phyloP scores from a whole-genome alignment of 331 rosid genomes.

The Quercus phellos region DNA sequence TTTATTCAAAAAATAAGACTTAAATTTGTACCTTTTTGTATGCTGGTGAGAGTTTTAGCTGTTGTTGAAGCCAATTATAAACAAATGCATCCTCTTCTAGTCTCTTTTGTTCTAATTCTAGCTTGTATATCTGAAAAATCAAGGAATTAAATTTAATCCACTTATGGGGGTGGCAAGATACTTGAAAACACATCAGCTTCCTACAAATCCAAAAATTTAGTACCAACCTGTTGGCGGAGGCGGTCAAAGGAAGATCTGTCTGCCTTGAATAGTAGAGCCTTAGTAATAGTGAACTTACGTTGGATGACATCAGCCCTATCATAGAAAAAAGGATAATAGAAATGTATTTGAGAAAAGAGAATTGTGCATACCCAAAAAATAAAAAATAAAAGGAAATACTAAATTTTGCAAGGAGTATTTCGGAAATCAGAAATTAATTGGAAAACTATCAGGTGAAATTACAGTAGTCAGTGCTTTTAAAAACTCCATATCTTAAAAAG shows the following conservation, averaged over 20 bases:
- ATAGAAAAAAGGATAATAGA: constrained; percentile 6
- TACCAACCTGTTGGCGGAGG: constrained; percentile 75
- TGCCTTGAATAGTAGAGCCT: constrained; percentile 76
- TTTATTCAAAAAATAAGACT: not conserved
- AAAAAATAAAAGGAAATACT: not conserved
- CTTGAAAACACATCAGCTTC: not conserved
- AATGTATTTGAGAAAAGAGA: constrained; percentile 18
- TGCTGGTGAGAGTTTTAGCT: constrained; percentile 89
- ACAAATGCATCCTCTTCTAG: constrained; percentile 90
- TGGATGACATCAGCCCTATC: constrained; percentile 72
- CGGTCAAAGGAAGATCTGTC: constrained; percentile 82
- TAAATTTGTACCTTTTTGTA: constrained; percentile 64
- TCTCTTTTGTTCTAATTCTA: constrained; percentile 76
- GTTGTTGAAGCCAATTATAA: constrained; percentile 86
- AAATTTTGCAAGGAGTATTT: not conserved
- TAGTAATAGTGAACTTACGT: constrained; percentile 73
- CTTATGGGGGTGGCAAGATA: constrained; percentile 9
- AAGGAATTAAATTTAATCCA: constrained; percentile 5
- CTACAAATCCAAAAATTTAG: not conserved
- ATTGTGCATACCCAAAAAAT: not conserved
- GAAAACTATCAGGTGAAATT: not conserved
- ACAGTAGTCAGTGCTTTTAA: not conserved
- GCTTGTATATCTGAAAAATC: constrained; percentile 67
- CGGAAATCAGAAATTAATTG: not conserved
- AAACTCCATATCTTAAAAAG: not conserved